phyloP scores from a whole-genome alignment of 768 basidiomycete genomes.

The Xerocomus potaroensis region DNA sequence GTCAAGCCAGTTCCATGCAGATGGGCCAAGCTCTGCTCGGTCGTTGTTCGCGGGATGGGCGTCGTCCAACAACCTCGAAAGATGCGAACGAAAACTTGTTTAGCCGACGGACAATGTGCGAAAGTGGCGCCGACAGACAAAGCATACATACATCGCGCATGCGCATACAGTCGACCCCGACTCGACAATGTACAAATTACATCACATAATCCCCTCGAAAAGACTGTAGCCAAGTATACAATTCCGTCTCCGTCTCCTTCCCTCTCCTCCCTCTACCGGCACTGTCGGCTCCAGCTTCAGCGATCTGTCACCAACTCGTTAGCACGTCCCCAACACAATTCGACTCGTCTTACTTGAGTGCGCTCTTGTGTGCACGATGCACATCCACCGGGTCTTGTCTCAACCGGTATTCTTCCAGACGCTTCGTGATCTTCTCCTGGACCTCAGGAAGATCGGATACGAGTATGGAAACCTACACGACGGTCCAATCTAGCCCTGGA shows the following conservation, averaged over 20 bases:
- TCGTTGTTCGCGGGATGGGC: slow-evolving; percentile 7
- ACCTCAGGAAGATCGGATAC: slow-evolving; percentile 34
- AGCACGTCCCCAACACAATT: background rate
- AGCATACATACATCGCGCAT: too few relatives aligned
- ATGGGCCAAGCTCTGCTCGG: slow-evolving; percentile 1
- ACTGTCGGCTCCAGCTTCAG: slow-evolving; percentile 25
- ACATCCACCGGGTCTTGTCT: slow-evolving; percentile 15
- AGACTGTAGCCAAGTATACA: slow-evolving; percentile 15
- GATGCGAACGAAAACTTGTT: background rate
- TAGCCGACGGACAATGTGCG: slow-evolving; percentile 6
- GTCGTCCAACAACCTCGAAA: slow-evolving; percentile 8
- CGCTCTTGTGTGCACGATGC: slow-evolving; percentile 22
- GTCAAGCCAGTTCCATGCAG: slow-evolving; percentile 30
- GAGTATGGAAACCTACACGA: slow-evolving; percentile 25
- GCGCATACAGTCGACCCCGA: too few relatives aligned
- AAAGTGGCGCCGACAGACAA: slow-evolving; percentile 3
- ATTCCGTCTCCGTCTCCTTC: slow-evolving; percentile 4
- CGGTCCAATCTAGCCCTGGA: background rate
- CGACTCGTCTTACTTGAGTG: slow-evolving; percentile 14
- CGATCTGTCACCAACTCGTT: slow-evolving; percentile 16
- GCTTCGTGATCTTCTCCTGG: slow-evolving; percentile 25
- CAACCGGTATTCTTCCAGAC: slow-evolving; percentile 21
- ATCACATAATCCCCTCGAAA: slow-evolving; percentile 20
- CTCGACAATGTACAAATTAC: background rate
- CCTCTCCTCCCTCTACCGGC: slow-evolving; percentile 17